These are phyloP conservation scores for Orbilia quercus DNA, from an alignment of 2,329 filamentous ascomycete genomes.

Conservation along the genomic window DNA sequence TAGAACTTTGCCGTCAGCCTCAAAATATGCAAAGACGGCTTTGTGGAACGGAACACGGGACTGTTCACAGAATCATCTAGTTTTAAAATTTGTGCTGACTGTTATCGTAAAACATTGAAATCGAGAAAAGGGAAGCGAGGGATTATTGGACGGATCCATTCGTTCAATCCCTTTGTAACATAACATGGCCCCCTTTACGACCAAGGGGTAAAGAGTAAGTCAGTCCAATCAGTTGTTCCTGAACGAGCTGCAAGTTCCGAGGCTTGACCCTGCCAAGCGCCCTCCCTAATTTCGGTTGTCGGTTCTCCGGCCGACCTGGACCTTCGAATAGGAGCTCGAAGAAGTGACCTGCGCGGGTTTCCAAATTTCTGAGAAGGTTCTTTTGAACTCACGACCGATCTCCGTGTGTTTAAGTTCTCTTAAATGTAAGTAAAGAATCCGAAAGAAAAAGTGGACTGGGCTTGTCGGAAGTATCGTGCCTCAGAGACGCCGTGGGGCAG, in stretches of 20 bases:
- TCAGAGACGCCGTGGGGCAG: constrained; percentile 21
- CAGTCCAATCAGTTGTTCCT: constrained; percentile 39
- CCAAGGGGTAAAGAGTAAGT: constrained; percentile 4
- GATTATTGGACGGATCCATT: background rate
- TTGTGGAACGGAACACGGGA: constrained; percentile 5
- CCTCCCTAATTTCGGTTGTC: constrained; percentile 53
- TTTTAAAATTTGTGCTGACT: no score
- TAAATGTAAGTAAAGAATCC: background rate
- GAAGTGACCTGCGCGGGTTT: constrained; percentile 11
- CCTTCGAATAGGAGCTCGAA: constrained; percentile 45
- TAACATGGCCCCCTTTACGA: constrained; percentile 29
- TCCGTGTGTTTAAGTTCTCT: background rate
- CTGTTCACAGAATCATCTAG: no score
- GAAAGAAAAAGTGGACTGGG: constrained; percentile 6
- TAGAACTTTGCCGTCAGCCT: background rate
- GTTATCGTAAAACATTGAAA: no score
- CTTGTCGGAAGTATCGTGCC: constrained; percentile 18
- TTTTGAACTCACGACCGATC: constrained; percentile 15
- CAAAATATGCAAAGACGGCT: background rate
- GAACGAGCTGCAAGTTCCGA: constrained; percentile 34
- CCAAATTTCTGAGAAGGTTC: background rate
- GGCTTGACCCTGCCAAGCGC: constrained; percentile 53
- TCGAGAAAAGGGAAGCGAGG: background rate
- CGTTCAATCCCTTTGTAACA: constrained; percentile 19
- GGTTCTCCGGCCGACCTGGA: constrained; percentile 38